Conservation (phyloP, 495 filamentous ascomycete species). For the Penicillium dipodomyicola region DNA sequence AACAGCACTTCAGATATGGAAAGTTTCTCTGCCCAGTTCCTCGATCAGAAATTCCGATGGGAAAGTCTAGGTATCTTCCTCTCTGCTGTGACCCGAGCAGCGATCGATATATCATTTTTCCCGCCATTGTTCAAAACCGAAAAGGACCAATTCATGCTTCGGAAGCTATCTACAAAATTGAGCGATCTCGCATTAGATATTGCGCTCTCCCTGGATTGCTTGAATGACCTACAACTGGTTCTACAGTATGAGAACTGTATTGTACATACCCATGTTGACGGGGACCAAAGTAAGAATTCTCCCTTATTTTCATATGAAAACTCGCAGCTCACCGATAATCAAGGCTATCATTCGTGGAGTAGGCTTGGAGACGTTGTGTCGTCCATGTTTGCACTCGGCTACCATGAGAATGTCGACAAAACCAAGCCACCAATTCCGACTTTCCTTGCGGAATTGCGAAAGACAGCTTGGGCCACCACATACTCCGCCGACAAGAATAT, state of each 20-base stretch:
- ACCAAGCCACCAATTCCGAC: slow-evolving; percentile 27
- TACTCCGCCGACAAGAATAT: slow-evolving; percentile 47
- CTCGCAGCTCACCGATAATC: background rate
- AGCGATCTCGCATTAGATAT: slow-evolving; percentile 37
- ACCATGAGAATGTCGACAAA: slow-evolving; percentile 42
- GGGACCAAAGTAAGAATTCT: slow-evolving; percentile 40
- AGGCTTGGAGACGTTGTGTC: slow-evolving; percentile 42
- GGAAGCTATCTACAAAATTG: slow-evolving; percentile 29
- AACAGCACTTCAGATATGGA: slow-evolving; percentile 18
- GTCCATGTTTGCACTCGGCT: slow-evolving; percentile 43
- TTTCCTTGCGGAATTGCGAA: slow-evolving; percentile 39
- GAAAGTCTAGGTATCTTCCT: slow-evolving; percentile 44
- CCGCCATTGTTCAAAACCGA: slow-evolving; percentile 32
- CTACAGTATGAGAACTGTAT: slow-evolving; percentile 49
- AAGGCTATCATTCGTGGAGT: slow-evolving; percentile 46
- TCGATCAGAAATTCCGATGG: slow-evolving; percentile 38
- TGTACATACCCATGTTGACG: slow-evolving; percentile 42
- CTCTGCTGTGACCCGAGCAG: slow-evolving; percentile 36
- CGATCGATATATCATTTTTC: slow-evolving; percentile 36
- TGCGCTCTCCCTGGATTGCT: slow-evolving; percentile 39
- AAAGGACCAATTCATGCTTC: slow-evolving; percentile 27
- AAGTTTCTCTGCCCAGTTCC: slow-evolving; percentile 35
- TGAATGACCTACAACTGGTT: slow-evolving; percentile 44
- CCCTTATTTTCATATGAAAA: background rate
- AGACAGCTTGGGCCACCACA: slow-evolving; percentile 37